phyloP scores from a whole-genome alignment of 768 basidiomycete genomes.

The Termitomyces sp. region DNA sequence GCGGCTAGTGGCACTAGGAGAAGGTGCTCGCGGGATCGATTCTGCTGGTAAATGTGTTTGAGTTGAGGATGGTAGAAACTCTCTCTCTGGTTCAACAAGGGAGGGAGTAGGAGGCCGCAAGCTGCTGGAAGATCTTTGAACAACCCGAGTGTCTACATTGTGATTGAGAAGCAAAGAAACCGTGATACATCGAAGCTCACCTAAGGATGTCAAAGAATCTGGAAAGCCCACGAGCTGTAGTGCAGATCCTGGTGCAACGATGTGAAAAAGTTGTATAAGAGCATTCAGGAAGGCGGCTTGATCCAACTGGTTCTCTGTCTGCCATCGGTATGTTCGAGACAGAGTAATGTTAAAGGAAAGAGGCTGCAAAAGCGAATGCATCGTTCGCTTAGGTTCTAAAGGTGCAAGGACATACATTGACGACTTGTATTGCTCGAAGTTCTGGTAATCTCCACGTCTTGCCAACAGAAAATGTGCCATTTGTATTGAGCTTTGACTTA shows the following conservation, averaged over 20 bases:
- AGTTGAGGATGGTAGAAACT: constrained; percentile 17
- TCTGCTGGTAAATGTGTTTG: constrained; percentile 23
- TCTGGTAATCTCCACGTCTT: constrained; percentile 93
- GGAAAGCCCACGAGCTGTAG: constrained; percentile 60
- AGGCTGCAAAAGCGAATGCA: constrained; percentile 39
- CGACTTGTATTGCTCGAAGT: constrained; percentile 74
- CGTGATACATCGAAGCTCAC: constrained; percentile 22
- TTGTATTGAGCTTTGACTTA: constrained; percentile 95
- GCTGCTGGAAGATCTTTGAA: constrained; percentile 14
- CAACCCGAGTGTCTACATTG: not conserved
- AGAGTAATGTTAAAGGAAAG: constrained; percentile 76
- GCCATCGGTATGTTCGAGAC: constrained; percentile 88
- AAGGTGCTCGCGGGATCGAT: constrained; percentile 34
- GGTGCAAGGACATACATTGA: constrained; percentile 50
- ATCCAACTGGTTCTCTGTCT: constrained; percentile 71
- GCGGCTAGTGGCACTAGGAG: constrained; percentile 31
- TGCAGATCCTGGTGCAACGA: constrained; percentile 38
- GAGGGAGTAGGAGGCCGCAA: constrained; percentile 22
- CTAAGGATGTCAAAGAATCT: constrained; percentile 31
- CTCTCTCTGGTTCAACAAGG: constrained; percentile 22
- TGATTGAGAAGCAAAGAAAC: not conserved
- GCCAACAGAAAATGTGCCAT: constrained; percentile 92
- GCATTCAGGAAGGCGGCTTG: constrained; percentile 71
- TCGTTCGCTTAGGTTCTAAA: not conserved
- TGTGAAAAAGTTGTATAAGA: constrained; percentile 58